Percentiles rank a stretch among this genome's conserved stretches.
These are phyloP conservation scores for Arctostaphylos glauca DNA, from an alignment of 148 eudicot species.

Conservation along the genomic window DNA sequence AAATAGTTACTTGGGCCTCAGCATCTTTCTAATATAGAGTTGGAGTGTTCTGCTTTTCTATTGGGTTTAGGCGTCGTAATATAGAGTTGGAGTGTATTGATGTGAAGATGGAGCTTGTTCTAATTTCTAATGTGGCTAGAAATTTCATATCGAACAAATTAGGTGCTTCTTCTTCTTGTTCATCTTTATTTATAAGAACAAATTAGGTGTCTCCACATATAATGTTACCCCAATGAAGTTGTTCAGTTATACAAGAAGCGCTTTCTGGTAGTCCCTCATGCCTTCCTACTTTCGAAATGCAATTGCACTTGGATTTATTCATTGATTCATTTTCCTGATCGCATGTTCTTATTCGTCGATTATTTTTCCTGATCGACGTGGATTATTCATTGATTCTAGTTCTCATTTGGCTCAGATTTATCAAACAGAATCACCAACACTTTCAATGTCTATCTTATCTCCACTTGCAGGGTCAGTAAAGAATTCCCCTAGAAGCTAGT, in stretches of 20 bases:
- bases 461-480: not conserved
- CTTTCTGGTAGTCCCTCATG: constrained; percentile 12
- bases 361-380: no score
- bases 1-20: not conserved
- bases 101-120: not conserved
- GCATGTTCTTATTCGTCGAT: no score
- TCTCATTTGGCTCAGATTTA: no score
- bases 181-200: no score
- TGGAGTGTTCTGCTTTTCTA: not conserved
- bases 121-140: not conserved
- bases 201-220: no score
- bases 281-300: not conserved
- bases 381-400: not conserved
- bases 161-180: not conserved
- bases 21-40: not conserved
- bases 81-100: not conserved
- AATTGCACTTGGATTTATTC: not conserved
- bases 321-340: no score
- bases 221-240: constrained; percentile 8
- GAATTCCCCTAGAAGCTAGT: not conserved
- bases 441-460: no score
- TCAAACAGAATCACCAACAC: constrained; percentile 1
- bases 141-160: not conserved
- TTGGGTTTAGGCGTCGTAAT: not conserved
- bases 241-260: constrained; percentile 1